These are phyloP conservation scores for Crassisporium funariophilum DNA, from an alignment of 768 basidiomycete genomes.

Conservation along the genomic window DNA sequence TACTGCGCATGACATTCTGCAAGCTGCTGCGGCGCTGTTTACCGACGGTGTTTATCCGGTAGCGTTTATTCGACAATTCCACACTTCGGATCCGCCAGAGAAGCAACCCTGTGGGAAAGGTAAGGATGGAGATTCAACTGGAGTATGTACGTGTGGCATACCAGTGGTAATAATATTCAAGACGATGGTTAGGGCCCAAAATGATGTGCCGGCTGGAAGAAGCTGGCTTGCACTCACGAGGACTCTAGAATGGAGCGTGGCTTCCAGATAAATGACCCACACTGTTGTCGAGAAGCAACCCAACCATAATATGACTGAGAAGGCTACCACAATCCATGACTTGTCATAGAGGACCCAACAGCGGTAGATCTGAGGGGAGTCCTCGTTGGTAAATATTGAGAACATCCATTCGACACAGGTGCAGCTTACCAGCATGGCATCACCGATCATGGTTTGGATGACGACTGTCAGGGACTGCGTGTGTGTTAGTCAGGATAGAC, in stretches of 20 bases:
- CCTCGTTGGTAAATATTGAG: not conserved
- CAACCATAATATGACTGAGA: slow-evolving; percentile 13
- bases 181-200: slow-evolving; percentile 17
- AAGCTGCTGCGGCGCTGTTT: not conserved
- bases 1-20: slow-evolving; percentile 23
- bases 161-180: slow-evolving; percentile 18
- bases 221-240: slow-evolving; percentile 14
- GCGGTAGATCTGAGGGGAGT: slow-evolving; percentile 1
- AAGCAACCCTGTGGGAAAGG: slow-evolving; percentile 5
- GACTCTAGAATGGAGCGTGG: slow-evolving; percentile 4
- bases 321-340: not conserved
- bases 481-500: too few relatives aligned
- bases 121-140: not conserved
- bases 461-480: slow-evolving; percentile 11
- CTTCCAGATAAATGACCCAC: slow-evolving; percentile 11
- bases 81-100: slow-evolving; percentile 12
- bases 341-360: slow-evolving; percentile 4
- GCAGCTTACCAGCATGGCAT: slow-evolving; percentile 21
- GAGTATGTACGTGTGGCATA: slow-evolving; percentile 5
- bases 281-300: slow-evolving; percentile 1
- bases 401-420: too few relatives aligned
- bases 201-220: slow-evolving; percentile 7
- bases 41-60: not conserved
- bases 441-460: slow-evolving; percentile 16
- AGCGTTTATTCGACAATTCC: slow-evolving; percentile 2